Evolutionary conservation across 139 green algal genomes (phyloP), one percentile per base, ranked within the genome.

Genomic region (Coelastrella sp.): DNA sequence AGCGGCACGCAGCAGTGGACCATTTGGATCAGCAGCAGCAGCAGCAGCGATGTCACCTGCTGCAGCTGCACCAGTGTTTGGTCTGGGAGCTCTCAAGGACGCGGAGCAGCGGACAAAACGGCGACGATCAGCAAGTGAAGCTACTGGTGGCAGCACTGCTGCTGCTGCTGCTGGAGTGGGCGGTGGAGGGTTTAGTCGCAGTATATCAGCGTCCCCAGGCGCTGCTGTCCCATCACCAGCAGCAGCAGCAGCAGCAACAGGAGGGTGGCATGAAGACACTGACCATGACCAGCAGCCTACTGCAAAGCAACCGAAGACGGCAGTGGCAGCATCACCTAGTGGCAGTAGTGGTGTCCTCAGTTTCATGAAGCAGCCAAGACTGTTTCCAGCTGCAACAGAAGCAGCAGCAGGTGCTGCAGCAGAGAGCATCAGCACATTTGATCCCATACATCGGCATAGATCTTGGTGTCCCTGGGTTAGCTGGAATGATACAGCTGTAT

Each of bases 101-200:
- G 60, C 75, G 30, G 78, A 84, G 78, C 60, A 84, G 75, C 75
- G 75, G 27, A 69, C 75, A 34, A 84, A 84, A 60, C 38, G 78
- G n/a, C n/a, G 78, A 7, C 40, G 78, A 32, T 72, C 77, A 27
- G 60, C 60, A 27, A 75, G 78, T 38, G 60, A 45, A 21, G 60
- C 60, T 62, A 60, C 38, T 34, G 77, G 59, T 21, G 60, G 38
- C 45, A 23, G 59, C 60, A 37, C 59, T 23, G 21, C 25, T 8
- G 5, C 4, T 2, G 17, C 27, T n/a, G 67, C 13, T 25, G 0
- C 13, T 38, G 11, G 59, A n/a, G n/a, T n/a, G n/a, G n/a, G n/a
- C n/a, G n/a, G n/a, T n/a, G n/a, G n/a, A n/a, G n/a, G n/a, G n/a
- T n/a, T n/a, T n/a, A n/a, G 59, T 5, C n/a, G 72, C 45, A 41